Evolutionary conservation across 2,329 filamentous ascomycete species (phyloP), one percentile per base, ranked within the genome.

Genomic region (Fusarium brachygibbosum): DNA sequence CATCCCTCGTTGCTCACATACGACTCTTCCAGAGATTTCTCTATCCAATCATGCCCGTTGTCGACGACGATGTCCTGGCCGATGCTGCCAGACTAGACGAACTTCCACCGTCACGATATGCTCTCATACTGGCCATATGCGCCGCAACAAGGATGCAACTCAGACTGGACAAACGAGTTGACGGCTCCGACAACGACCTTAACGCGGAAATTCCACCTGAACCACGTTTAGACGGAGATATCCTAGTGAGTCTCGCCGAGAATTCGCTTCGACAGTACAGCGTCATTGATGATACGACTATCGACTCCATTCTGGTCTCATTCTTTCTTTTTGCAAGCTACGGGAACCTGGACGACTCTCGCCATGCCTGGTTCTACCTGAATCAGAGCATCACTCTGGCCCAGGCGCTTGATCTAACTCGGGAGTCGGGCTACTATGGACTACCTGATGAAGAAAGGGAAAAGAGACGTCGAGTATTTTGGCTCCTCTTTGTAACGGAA

Each of bases 401-500:
- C 0, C 72, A 76, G 12, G 66, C 74, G 0, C 72, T 78, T 8
- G 69, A 74, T 5, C 44, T 78, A 1, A 75, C 76, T 5, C 66
- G 66, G 8, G 76, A 78, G 42, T 51, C 66, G 1, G 75, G 76
- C 0, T 76, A 76, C 31, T 34, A 63, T 13, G 63, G 66, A 9
- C 16, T 78, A 0, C 42, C 70, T 2, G 56, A 69, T 2, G 54
- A 32, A 2, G 76, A 78, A 7, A 66, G 74, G 0, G 76, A 78
- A n/a, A 73, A 62, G 56, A 69, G 76, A 34, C 60, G 76, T 6
- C 72, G 76, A 0, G 69, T 78, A 6, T 77, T 79, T 28, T 79
- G 78, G 78, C 69, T 79, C 0, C 40, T 79, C 0, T 79, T 79
- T 49, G 78, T 79, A 0, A 77, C 76, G 13, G 76, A 78, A 53